Base-by-base conservation (phyloP, 1,284 basidiomycete species). In the Apiotrichum veenhuisii region DNA sequence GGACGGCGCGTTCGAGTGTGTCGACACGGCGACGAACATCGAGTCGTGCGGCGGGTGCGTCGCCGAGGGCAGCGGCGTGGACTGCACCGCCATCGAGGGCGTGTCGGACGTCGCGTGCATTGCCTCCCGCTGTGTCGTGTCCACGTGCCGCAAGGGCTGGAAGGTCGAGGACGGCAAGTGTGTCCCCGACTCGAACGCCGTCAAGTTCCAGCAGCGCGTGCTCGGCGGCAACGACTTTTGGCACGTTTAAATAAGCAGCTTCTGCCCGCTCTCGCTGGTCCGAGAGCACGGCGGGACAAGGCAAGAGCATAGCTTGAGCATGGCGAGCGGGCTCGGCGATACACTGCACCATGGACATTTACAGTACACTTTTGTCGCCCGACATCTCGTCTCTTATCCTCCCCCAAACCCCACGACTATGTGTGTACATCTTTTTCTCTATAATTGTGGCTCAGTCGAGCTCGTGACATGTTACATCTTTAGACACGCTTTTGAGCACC, bases 41-140 rank as follows among this genome's bases (percentile, higher is more conserved):
- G 64, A 65, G 54, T 65, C 64, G 15, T 89, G 87, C 72, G 87
- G 87, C 67, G 87, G 87, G 38, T 88, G 87, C 68, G 74, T 81
- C 5, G 79, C 81, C 17, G 75, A 80, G 27, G 83, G 83, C 26
- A 68, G 78, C 52, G 87, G 87, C 40, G 77, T 83, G 68, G 85
- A 88, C 71, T 89, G 87, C 75, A 84, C 82, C 30, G 73, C 80
- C 27, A 87, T 89, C 61, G 58, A 74, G 50, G 82, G 83, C 57
- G 82, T 80, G 10, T 47, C 34, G 30, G 53, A 59, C 49, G 64
- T 65, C 40, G 36, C 51, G 22, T 65, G 64, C 52, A 30, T 59
- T 37, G 36, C 45, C 42, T 49, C 54, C 46, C 22, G 50, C 33
- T 65, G 64, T 25, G 50, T 63, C 15, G 54, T 63, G 40, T 52